These are phyloP conservation scores for Rhodotorula graminis DNA, from an alignment of 768 basidiomycete species.

Conservation along the genomic window DNA sequence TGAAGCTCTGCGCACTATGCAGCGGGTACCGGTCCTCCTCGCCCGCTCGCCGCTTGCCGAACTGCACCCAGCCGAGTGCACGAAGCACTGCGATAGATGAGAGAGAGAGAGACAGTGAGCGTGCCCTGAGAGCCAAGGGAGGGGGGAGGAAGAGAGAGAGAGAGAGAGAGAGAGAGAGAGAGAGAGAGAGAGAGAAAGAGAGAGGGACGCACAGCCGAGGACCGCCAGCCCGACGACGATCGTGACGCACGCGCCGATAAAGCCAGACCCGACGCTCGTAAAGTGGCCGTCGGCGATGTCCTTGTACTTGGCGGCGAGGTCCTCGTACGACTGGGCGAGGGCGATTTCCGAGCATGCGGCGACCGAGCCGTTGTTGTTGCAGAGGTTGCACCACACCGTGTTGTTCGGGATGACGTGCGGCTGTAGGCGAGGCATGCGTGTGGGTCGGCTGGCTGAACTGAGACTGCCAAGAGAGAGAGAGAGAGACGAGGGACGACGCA, in stretches of 20 bases:
- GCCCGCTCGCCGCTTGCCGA: neutral
- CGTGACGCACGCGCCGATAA: conserved; percentile 43
- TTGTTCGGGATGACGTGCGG: conserved; percentile 38
- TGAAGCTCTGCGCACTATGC: conserved; percentile 1
- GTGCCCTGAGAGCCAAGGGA: too few relatives aligned
- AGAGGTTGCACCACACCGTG: conserved; percentile 33
- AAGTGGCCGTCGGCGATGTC: conserved; percentile 31
- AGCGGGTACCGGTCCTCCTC: conserved; percentile 21
- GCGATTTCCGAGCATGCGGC: conserved; percentile 9
- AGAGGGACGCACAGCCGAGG: conserved; percentile 13
- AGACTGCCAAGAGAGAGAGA: neutral
- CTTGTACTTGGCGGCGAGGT: conserved; percentile 25
- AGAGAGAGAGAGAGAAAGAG: neutral
- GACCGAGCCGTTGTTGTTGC: conserved; percentile 14
- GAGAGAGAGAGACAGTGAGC: neutral
- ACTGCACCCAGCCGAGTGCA: conserved; percentile 12
- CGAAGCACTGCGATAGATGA: neutral
- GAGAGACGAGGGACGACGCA: neutral
- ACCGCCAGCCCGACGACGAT: conserved; percentile 26
- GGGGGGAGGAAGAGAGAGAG: neutral
- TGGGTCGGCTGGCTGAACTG: neutral
- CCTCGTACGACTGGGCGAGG: conserved; percentile 19
- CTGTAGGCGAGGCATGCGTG: neutral
- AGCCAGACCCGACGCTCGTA: conserved; percentile 41
- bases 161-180: neutral